Evolutionary conservation across 768 basidiomycete species (phyloP), one percentile per base, ranked within the genome.

Genomic region (Collybia sordida): DNA sequence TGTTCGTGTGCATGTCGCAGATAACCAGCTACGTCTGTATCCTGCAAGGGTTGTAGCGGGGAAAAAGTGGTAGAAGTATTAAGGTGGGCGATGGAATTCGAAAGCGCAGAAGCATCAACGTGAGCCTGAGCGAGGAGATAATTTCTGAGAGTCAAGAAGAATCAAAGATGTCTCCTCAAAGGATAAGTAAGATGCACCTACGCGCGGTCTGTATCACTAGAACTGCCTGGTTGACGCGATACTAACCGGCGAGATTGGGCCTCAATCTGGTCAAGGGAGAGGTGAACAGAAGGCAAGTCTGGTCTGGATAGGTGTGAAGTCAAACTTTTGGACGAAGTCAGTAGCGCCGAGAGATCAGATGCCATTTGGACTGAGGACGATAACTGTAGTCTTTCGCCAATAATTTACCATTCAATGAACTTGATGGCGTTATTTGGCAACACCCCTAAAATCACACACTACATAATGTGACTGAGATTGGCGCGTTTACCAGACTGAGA

Each of bases 1-100:
- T 95, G 93, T 63, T 98, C 94, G 60, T 96, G 92, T 1, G 91
- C 90, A 67, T 93, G 90, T n/a, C 91, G 88, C 19, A 96, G 82
- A 64, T 90, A 95, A n/a, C 92, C 92, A 27, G 89, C 83, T 45
- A 96, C 89, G 63, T 97, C 94, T 0, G 90, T 94, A 71, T 97
- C 94, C 60, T 90, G 87, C n/a, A 96, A 78, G 4, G 92, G 89
- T 61, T 93, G 90, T n/a, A 94, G 73, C 0, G 93, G 91, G 19
- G 88, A 83, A 65, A 94, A 96, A 0, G 91, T 95, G 3, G 88
- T 74, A 1, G 86, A 73, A 2, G 90, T 83, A 61, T 93, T 90
- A 54, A 94, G 71, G 54, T 89, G 83, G 3, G 90, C 88, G 50
- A 98, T 93, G 0, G 89, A 89, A 56, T 77, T 82, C 7, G 85